These are phyloP conservation scores for Colletotrichum eleusines DNA, from an alignment of 2,329 filamentous ascomycete species.

Conservation along the genomic window DNA sequence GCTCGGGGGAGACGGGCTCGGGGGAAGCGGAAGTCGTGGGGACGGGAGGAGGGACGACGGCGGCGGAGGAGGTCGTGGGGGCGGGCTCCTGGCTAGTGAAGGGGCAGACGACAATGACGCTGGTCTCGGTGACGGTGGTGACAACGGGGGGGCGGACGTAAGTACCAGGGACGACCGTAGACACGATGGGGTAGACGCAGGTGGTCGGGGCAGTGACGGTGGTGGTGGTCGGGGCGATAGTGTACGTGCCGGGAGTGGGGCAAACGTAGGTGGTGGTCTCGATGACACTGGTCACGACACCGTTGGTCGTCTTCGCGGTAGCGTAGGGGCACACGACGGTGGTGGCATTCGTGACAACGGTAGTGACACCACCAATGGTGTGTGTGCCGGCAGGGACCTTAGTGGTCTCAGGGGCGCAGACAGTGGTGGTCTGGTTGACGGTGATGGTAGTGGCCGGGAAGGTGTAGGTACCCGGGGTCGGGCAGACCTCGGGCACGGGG, in stretches of 20 bases:
- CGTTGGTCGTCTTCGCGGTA: conserved; percentile 68
- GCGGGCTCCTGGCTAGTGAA: conserved; percentile 59
- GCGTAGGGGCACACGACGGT: conserved; percentile 79
- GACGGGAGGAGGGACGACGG: conserved; percentile 44
- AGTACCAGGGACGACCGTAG: conserved; percentile 75
- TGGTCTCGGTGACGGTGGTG: conserved; percentile 77
- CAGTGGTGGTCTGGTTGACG: conserved; percentile 74
- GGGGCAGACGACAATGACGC: conserved; percentile 78
- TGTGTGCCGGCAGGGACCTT: conserved; percentile 72
- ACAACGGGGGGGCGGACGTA: conserved; percentile 77
- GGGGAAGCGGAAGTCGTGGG: conserved; percentile 44
- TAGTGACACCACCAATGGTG: conserved; percentile 80
- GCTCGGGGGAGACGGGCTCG: conserved; percentile 43
- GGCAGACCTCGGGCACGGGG: conserved; percentile 65
- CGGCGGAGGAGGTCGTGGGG: conserved; percentile 46
- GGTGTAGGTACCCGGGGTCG: conserved; percentile 79
- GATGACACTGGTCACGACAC: conserved; percentile 75
- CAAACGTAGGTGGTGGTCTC: conserved; percentile 79
- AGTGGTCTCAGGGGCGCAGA: conserved; percentile 73
- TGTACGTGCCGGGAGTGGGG: conserved; percentile 81
- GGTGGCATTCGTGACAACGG: conserved; percentile 73
- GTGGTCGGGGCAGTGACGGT: conserved; percentile 64
- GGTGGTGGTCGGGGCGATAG: conserved; percentile 76
- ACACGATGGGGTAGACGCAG: conserved; percentile 74
- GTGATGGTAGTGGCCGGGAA: conserved; percentile 79